Base-by-base conservation (phyloP, 371 early-diverging fungal species). In the Choanephora cucurbitarum region DNA sequence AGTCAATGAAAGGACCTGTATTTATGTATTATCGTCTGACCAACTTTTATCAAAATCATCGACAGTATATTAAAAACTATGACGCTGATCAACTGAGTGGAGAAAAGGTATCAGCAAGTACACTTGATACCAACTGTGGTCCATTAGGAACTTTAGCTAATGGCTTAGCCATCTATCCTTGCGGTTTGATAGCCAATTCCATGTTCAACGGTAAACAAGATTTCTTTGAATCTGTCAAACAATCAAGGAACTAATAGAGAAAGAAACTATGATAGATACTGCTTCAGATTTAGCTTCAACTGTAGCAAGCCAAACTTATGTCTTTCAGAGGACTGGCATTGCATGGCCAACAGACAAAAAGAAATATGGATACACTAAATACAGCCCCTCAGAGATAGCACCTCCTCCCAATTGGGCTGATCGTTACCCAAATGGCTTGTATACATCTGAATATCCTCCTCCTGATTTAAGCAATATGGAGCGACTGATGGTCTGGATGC, bases 401-500 rank as follows among this genome's bases (percentile, higher is more conserved):
- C 93, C 93, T 19, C 94, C 93, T 51, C 93, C 92, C 34, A 86
- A 89, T 70, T 93, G 94, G 94, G 65, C 59, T 19, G 49, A 55
- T 7, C 72, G 83, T 5, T 90, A 81, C 57, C 80, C 82, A 0
- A 68, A 87, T 52, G 89, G 88, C 3, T 14, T 47, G 37, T 62
- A 56, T n/a, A 41, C 62, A 18, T 39, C 19, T 22, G 46, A 46
- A 33, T 52, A 74, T 47, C 83, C 81, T 32, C 89, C 91, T 24
- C 94, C 92, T 6, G 84, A 93, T 51, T 66, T 91, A 22, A 62
- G 77, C 10, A 64, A 59, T 14, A 80, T 87, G 75, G 92, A 98
- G 75, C 81, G 89, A 44, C 90, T 99, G 61, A 91, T 94, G 73
- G 98, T 98, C n/a, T 99, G 99, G 99, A 98, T 99, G 95, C 87